These are phyloP conservation scores for Penicillium decumbens DNA, from an alignment of 2,329 filamentous ascomycete species.

Conservation along the genomic window DNA sequence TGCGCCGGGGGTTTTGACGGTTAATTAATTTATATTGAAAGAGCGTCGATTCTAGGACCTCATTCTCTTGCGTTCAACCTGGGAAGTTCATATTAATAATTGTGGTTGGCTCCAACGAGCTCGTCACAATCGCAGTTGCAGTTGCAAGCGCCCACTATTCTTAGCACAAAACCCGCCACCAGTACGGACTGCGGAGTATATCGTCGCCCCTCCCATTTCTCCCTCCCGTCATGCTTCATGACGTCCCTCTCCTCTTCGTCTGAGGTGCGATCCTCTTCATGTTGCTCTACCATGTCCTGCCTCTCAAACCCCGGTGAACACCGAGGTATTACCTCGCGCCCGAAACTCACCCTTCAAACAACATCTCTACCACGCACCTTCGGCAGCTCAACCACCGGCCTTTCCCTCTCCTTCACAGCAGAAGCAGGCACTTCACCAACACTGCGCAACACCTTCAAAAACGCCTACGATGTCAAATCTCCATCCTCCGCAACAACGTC, in stretches of 20 bases:
- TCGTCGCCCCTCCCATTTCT: neutral
- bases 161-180: slow-evolving; percentile 18
- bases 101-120: neutral
- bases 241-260: slow-evolving; percentile 10
- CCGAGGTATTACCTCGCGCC: slow-evolving; percentile 38
- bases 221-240: slow-evolving; percentile 8
- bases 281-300: slow-evolving; percentile 19
- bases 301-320: slow-evolving; percentile 16
- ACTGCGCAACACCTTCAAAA: slow-evolving; percentile 57
- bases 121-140: slow-evolving; percentile 5
- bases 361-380: slow-evolving; percentile 48
- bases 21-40: neutral
- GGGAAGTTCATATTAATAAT: neutral
- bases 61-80: slow-evolving; percentile 1
- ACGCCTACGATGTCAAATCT: slow-evolving; percentile 50
- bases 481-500: slow-evolving; percentile 39
- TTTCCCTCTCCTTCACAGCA: slow-evolving; percentile 52
- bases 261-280: slow-evolving; percentile 7
- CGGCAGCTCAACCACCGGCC: slow-evolving; percentile 50
- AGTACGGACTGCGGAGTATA: neutral
- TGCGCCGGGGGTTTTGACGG: neutral
- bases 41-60: neutral
- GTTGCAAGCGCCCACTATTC: slow-evolving; percentile 20
- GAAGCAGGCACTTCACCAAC: slow-evolving; percentile 52
- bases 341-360: slow-evolving; percentile 60